phyloP scores from a whole-genome alignment of 805 yeast genomes.

The Zygosaccharomyces gambellarensis region DNA sequence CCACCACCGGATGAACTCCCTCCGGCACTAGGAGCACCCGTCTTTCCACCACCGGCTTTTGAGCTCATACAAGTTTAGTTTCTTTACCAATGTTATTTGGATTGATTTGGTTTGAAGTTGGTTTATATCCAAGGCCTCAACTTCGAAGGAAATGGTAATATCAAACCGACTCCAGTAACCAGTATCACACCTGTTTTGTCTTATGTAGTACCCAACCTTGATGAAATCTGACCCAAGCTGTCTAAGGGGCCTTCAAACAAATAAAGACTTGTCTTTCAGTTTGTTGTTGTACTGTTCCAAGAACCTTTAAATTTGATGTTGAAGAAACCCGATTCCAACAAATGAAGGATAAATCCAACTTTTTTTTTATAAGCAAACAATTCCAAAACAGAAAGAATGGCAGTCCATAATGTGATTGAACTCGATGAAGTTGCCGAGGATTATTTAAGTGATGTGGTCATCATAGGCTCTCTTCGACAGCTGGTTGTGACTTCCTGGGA shows the following conservation, averaged over 20 bases:
- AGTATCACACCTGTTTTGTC: neutral
- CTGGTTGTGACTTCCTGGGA: constrained; percentile 59
- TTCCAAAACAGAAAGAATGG: neutral
- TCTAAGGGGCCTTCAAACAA: neutral
- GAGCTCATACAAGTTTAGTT: constrained; percentile 8
- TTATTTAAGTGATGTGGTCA: constrained; percentile 27
- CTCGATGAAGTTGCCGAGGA: constrained; percentile 20
- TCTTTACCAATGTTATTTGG: neutral
- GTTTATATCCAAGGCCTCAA: neutral
- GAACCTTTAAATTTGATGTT: neutral
- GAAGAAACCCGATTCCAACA: neutral
- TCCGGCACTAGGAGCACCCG: constrained; percentile 1
- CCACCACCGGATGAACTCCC: constrained; percentile 11
- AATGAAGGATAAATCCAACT: neutral
- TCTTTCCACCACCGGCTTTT: constrained; percentile 2
- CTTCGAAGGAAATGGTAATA: neutral
- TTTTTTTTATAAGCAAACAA: neutral
- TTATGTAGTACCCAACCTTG: neutral
- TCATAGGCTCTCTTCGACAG: constrained; percentile 28
- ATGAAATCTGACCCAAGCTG: neutral
- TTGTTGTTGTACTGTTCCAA: neutral
- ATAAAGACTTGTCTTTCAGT: neutral
- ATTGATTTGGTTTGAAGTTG: neutral
- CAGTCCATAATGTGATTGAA: constrained; percentile 9
- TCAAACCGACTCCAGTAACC: neutral